Percentiles rank a stretch among this genome's conserved stretches.
These are phyloP conservation scores for Russula sp. DNA, from an alignment of 768 basidiomycete genomes.

Conservation along the genomic window DNA sequence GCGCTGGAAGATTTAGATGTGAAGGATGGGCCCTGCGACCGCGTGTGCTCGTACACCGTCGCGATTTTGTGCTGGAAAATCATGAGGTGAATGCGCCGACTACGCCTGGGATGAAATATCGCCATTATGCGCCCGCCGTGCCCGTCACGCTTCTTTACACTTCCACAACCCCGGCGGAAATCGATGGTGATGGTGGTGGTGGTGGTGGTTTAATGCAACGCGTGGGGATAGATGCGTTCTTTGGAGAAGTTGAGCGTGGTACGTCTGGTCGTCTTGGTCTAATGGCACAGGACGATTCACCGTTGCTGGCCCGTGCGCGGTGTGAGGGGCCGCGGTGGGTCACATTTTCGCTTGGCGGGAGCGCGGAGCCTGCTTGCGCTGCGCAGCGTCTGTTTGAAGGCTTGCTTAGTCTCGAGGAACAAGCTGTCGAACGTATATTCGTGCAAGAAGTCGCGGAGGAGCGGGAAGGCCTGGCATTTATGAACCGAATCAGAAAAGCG, in stretches of 20 bases:
- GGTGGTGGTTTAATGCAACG: conserved; percentile 36
- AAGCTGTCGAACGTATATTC: conserved; percentile 76
- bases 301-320: conserved; percentile 36
- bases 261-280: conserved; percentile 51
- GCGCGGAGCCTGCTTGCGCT: conserved; percentile 57
- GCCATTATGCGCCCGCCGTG: conserved; percentile 90
- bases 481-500: conserved; percentile 92
- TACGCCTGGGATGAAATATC: conserved; percentile 99
- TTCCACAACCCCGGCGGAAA: conserved; percentile 39
- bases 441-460: conserved; percentile 81
- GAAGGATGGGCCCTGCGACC: conserved; percentile 15
- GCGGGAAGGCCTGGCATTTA: conserved; percentile 85
- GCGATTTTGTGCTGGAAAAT: conserved; percentile 66
- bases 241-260: conserved; percentile 39
- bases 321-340: conserved; percentile 48
- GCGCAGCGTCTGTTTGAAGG: conserved; percentile 88
- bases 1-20: conserved; percentile 44
- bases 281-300: conserved; percentile 60
- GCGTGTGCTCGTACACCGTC: conserved; percentile 69
- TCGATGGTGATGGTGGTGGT: background rate
- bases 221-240: conserved; percentile 39
- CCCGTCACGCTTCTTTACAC: conserved; percentile 76
- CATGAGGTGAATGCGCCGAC: conserved; percentile 77
- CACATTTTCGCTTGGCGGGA: conserved; percentile 47
- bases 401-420: conserved; percentile 70